Conservation (phyloP, 345 rosid genomes). For the Euphorbia peplus region DNA sequence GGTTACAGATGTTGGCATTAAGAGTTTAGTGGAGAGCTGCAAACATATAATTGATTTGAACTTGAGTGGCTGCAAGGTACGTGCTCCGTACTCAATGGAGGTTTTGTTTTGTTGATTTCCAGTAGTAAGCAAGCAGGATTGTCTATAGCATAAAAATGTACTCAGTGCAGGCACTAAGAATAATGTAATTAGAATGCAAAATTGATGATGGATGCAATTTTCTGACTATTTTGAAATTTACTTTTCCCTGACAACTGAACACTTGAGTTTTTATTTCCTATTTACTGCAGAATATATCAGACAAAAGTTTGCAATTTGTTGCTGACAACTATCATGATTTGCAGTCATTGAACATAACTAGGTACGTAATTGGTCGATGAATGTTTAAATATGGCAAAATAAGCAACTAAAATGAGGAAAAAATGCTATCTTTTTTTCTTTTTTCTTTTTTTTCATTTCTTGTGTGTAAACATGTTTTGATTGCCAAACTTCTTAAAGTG, state of each 20-base stretch:
- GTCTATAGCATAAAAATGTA: neutral
- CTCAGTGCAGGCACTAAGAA: neutral
- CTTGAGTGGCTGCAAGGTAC: constrained; percentile 95
- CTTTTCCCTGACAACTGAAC: neutral
- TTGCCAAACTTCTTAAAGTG: neutral
- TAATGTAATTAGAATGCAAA: neutral
- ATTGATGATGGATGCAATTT: neutral
- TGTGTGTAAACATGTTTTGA: neutral
- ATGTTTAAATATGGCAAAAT: neutral
- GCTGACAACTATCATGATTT: constrained; percentile 64
- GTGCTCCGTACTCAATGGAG: constrained; percentile 9
- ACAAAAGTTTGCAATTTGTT: constrained; percentile 66
- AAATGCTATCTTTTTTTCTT: neutral
- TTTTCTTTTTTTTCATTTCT: neutral
- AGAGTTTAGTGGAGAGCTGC: constrained; percentile 70
- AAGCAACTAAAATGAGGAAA: neutral
- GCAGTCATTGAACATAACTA: constrained; percentile 67
- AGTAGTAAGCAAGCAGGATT: neutral
- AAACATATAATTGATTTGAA: constrained; percentile 61
- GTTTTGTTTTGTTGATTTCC: constrained; percentile 7
- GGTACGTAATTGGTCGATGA: constrained; percentile 41
- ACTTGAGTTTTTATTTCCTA: constrained; percentile 4
- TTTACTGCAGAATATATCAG: constrained; percentile 57
- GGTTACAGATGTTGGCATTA: constrained; percentile 57
- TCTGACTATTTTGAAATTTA: constrained; percentile 2